Conservation (phyloP, 352 stramenopile genomes). For the Globisporangium camurandrum region DNA sequence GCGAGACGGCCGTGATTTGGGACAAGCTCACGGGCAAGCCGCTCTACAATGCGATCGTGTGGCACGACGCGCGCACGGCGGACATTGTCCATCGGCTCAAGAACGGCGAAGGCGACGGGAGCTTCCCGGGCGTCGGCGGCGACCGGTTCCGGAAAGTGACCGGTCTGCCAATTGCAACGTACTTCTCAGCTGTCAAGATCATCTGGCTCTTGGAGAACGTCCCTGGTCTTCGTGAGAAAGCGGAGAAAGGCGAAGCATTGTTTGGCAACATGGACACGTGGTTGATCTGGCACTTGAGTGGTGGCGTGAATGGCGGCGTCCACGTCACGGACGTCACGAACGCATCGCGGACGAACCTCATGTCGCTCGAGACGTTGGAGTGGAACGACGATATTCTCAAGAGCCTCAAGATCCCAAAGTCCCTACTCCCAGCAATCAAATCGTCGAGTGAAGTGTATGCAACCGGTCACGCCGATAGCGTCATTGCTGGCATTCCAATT, state of each 20-base stretch:
- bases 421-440: conserved; percentile 89
- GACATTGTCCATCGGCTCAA: conserved; percentile 82
- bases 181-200: conserved; percentile 98
- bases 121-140: conserved; percentile 38
- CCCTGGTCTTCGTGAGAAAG: conserved; percentile 74
- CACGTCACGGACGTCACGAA: conserved; percentile 99
- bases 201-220: conserved; percentile 97
- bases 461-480: conserved; percentile 34
- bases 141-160: conserved; percentile 81
- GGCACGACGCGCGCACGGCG: conserved; percentile 96
- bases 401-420: conserved; percentile 81
- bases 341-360: conserved; percentile 93
- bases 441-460: conserved; percentile 88
- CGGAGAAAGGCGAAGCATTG: conserved; percentile 78
- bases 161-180: conserved; percentile 94
- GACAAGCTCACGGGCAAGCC: conserved; percentile 92
- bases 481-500: conserved; percentile 87
- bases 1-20: conserved; percentile 97
- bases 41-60: conserved; percentile 98
- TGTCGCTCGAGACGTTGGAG: conserved; percentile 87
- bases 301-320: conserved; percentile 66
- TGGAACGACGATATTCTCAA: conserved; percentile 89
- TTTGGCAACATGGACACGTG: conserved; percentile 99
- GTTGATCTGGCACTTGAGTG: conserved; percentile 94
- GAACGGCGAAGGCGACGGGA: conserved; percentile 45